Base-by-base conservation (phyloP, 306 rosid genomes). In the Cucurbita moschata region DNA sequence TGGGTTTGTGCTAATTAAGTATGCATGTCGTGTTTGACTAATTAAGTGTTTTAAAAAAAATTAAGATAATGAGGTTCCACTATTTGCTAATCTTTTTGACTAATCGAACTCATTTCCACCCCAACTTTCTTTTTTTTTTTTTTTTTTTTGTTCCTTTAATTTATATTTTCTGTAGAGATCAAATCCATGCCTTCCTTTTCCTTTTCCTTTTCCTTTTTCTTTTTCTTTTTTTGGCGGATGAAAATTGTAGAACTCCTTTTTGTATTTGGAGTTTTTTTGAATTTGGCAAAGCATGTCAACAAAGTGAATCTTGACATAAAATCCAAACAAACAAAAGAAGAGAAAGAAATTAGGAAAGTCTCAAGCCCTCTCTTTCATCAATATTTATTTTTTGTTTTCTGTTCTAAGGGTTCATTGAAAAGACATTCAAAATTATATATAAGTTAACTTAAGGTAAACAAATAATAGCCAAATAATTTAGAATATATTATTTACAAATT, bases 21-120 rank as follows among this genome's bases (percentile, higher is more conserved):
- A 30, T 69, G 72, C 55, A 67, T 30, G 58, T 13, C 23, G 7
- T 63, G 69, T 26, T 69, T 69, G 74, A 69, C 74, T 49, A 26
- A 50, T 50, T 50, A 5, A 49, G 18, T 0, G 43, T 5, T 13
- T 0, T 26, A 7, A n/a, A 14, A 14, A 5, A 14, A 49, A 26
- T 23, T 1, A 69, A 23, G 42, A 69, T 49, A 40, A 26, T 46
- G 55, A 44, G 72, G 12, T 46, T 67, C 55, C 72, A 44, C 72
- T 44, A 40, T 46, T 44, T 23, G 72, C 40, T 8, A 65, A 65
- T 67, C 72, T 67, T 67, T 67, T 67, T 67, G 56, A 67, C 73
- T 46, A 67, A 67, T 19, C 73, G 10, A 42, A 65, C 50, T 65
- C 71, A 65, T 19, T 43, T 65, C 35, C 53, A 43, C 15, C 50